Evolutionary conservation across 1,284 basidiomycete species (phyloP).

Genomic region (Puccinia coronata): DNA sequence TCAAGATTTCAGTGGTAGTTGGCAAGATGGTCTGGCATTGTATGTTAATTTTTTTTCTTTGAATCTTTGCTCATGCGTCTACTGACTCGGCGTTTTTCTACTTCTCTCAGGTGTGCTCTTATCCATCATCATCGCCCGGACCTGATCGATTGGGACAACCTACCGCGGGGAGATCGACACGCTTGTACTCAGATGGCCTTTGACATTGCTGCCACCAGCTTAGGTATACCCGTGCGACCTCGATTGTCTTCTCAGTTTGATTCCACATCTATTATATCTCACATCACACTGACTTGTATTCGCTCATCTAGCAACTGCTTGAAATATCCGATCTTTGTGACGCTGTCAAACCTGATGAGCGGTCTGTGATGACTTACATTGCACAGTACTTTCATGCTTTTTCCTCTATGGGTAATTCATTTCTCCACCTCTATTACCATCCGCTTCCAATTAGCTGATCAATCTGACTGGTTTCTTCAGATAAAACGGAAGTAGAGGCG

Average conservation of each 20-base stretch:
- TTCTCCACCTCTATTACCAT: conserved; percentile 68
- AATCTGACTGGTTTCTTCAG: conserved; percentile 60
- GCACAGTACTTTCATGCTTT: conserved; percentile 98
- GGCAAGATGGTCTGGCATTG: conserved; percentile 92
- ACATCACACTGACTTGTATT: conserved; percentile 48
- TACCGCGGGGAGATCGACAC: conserved; percentile 74
- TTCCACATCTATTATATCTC: neutral
- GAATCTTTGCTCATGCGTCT: neutral
- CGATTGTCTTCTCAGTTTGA: conserved; percentile 10
- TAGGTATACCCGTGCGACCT: conserved; percentile 77
- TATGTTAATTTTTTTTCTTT: conserved; percentile 61
- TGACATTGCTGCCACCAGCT: conserved; percentile 76
- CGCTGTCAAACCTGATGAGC: conserved; percentile 81
- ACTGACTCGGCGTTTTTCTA: conserved; percentile 50
- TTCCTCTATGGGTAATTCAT: conserved; percentile 79
- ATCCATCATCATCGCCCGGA: conserved; percentile 97
- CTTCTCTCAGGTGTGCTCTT: conserved; percentile 74
- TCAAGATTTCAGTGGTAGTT: conserved; percentile 87
- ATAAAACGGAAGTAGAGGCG: conserved; percentile 91
- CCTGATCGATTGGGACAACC: conserved; percentile 78
- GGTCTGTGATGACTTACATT: conserved; percentile 92
- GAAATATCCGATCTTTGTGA: conserved; percentile 98
- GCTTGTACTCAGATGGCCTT: conserved; percentile 84
- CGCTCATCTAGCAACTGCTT: conserved; percentile 72
- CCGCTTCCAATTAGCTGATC: conserved; percentile 45